Evolutionary conservation across 768 basidiomycete genomes (phyloP).

Genomic region (Brasilioporus rufonigricans): DNA sequence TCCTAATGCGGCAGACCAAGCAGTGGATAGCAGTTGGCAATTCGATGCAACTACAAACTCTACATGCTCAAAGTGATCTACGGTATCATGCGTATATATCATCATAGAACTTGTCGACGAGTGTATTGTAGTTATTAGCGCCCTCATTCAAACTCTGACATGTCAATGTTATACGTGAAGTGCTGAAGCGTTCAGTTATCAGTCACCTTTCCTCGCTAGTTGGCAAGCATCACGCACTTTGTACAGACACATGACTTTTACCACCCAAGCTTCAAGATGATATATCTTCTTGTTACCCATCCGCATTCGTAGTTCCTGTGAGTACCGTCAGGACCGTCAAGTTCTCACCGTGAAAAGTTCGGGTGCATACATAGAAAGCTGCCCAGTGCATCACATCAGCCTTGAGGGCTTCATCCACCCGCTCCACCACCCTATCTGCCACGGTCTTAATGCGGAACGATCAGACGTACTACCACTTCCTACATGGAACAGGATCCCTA

Average conservation of each 20-base stretch:
- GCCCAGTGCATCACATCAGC: conserved; percentile 98
- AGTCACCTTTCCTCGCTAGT: background rate
- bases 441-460: conserved; percentile 63
- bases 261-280: conserved; percentile 96
- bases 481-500: conserved; percentile 30
- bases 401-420: conserved; percentile 87
- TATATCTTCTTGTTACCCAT: conserved; percentile 91
- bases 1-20: background rate
- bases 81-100: background rate
- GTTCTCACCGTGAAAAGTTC: background rate
- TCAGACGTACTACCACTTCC: background rate
- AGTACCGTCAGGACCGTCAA: background rate
- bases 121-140: background rate
- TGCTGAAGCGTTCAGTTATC: conserved; percentile 18
- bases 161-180: conserved; percentile 33
- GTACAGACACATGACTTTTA: conserved; percentile 91
- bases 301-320: conserved; percentile 94
- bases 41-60: background rate
- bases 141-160: conserved; percentile 34
- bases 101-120: background rate
- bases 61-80: background rate
- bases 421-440: conserved; percentile 81
- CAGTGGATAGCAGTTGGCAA: background rate
- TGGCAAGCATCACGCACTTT: conserved; percentile 49
- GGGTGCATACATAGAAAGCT: conserved; percentile 78